Percentiles rank a stretch among this genome's conserved stretches.
phyloP scores from a whole-genome alignment of 2,329 filamentous ascomycete genomes.

The Aspergillus pseudotamarii region DNA sequence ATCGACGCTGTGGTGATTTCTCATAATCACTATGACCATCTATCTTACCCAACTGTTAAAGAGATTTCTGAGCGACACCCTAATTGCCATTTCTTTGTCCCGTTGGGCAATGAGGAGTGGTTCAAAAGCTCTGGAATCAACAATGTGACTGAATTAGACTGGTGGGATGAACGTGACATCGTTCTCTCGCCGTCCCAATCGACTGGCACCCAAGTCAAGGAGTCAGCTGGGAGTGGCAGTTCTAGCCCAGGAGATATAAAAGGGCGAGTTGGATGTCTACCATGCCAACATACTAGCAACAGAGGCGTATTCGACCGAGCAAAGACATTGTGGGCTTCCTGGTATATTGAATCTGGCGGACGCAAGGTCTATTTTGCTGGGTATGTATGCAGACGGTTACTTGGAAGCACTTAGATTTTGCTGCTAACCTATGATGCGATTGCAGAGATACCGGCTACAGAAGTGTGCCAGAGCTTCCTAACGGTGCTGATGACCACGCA shows the following conservation, averaged over 20 bases:
- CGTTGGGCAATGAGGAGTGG: constrained; percentile 80
- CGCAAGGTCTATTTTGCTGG: constrained; percentile 83
- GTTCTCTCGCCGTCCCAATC: constrained; percentile 54
- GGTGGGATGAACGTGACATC: constrained; percentile 88
- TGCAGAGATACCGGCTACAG: constrained; percentile 88
- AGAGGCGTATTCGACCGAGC: constrained; percentile 70
- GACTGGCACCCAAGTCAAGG: constrained; percentile 31
- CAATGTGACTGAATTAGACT: constrained; percentile 87
- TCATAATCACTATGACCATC: constrained; percentile 91
- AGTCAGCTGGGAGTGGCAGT: constrained; percentile 22
- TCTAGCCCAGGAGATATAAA: constrained; percentile 55
- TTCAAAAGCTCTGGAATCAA: constrained; percentile 70
- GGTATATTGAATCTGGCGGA: constrained; percentile 73
- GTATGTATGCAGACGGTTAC: constrained; percentile 37
- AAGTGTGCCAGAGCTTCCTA: constrained; percentile 66
- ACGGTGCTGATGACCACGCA: constrained; percentile 70
- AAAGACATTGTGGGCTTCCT: constrained; percentile 84
- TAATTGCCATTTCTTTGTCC: constrained; percentile 83
- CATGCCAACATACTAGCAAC: constrained; percentile 80
- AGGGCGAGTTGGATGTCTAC: constrained; percentile 75
- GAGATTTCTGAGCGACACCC: constrained; percentile 73
- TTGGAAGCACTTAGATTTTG: not conserved
- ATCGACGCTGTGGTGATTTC: constrained; percentile 69
- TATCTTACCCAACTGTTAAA: constrained; percentile 74
- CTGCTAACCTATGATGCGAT: constrained; percentile 14